Evolutionary conservation across 192 early-diverging fungal genomes (phyloP).

Genomic region (Cladochytrium replicatum): DNA sequence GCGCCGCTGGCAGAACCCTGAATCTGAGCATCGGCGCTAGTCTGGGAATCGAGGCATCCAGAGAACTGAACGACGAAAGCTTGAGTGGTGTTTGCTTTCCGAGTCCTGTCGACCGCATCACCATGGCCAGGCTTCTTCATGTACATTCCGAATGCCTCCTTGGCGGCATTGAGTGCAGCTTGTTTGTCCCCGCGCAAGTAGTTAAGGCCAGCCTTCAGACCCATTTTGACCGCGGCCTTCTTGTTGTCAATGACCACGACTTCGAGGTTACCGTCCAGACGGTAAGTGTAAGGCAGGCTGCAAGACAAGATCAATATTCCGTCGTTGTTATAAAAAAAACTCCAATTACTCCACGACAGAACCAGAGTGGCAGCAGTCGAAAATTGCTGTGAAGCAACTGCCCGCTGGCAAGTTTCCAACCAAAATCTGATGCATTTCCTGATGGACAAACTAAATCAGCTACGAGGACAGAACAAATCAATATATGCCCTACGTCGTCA

Average conservation of each 20-base stretch:
- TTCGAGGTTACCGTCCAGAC: constrained; percentile 26
- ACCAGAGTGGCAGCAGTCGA: constrained; percentile 46
- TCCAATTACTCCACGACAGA: constrained; percentile 21
- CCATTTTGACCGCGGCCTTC: constrained; percentile 20
- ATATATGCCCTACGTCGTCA: constrained; percentile 25
- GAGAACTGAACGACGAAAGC: constrained; percentile 44
- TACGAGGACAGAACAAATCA: not conserved
- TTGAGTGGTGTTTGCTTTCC: not conserved
- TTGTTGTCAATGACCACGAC: constrained; percentile 25
- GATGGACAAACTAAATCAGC: not conserved
- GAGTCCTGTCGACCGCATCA: not conserved
- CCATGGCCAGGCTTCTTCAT: not conserved
- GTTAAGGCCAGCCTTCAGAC: constrained; percentile 15
- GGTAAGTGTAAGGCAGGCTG: constrained; percentile 36
- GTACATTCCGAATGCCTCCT: constrained; percentile 3
- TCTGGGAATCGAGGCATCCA: constrained; percentile 49
- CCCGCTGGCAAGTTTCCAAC: constrained; percentile 25
- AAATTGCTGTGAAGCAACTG: constrained; percentile 25
- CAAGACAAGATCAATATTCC: no score
- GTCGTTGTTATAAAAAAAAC: no score
- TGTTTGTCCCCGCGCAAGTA: not conserved
- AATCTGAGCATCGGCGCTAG: constrained; percentile 46
- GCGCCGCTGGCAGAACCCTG: constrained; percentile 41
- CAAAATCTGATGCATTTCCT: constrained; percentile 27
- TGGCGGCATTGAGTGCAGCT: not conserved